phyloP scores from a whole-genome alignment of 1,284 basidiomycete genomes.

The Fistulina hepatica region DNA sequence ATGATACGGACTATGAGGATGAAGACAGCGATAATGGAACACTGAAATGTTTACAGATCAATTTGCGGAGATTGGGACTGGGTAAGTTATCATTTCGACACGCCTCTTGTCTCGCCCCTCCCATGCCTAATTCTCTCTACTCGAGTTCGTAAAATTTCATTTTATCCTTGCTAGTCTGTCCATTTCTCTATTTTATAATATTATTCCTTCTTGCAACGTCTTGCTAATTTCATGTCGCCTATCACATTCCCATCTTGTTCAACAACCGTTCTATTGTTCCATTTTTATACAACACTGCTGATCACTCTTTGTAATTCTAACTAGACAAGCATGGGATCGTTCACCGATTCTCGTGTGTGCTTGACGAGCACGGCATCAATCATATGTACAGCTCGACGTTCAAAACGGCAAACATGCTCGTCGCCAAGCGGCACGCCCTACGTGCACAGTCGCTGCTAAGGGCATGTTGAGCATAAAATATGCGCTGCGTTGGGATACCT shows the following conservation, averaged over 20 bases:
- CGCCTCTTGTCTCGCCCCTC: not conserved
- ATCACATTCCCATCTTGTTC: conserved; percentile 1
- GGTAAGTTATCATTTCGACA: conserved; percentile 30
- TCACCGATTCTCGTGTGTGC: conserved; percentile 60
- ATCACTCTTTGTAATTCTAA: conserved; percentile 4
- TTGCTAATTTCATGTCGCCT: not conserved
- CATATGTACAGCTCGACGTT: conserved; percentile 80
- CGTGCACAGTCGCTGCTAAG: conserved; percentile 7
- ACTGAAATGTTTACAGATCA: conserved; percentile 59
- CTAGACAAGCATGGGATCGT: conserved; percentile 68
- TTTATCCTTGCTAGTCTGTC: no score
- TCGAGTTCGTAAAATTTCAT: no score
- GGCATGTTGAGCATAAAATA: conserved; percentile 7
- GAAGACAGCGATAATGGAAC: conserved; percentile 25
- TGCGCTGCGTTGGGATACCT: no score
- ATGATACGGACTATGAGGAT: conserved; percentile 27
- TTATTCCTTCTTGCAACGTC: no score
- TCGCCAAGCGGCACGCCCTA: conserved; percentile 19
- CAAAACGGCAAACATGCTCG: conserved; percentile 75
- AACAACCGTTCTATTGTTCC: conserved; percentile 3
- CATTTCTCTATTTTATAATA: no score
- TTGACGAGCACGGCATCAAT: conserved; percentile 62
- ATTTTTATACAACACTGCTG: conserved; percentile 1
- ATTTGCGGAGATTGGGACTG: conserved; percentile 56
- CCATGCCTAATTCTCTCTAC: not conserved